Evolutionary conservation across 208 protist species (phyloP).

Genomic region (Wallacemonas sp.): DNA sequence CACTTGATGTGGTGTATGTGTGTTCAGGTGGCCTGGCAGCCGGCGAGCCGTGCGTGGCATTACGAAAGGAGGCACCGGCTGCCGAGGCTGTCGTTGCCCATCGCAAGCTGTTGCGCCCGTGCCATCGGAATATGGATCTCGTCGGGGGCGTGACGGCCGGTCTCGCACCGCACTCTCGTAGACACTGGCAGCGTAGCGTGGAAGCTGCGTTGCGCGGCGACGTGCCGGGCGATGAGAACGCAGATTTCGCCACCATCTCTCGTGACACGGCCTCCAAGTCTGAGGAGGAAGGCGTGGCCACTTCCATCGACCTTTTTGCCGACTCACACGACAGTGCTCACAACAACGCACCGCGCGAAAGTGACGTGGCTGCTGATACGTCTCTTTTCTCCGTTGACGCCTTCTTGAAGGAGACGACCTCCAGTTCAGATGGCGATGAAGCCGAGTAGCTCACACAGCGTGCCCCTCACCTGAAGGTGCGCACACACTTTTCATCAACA

Average conservation of each 20-base stretch:
- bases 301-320: conserved; percentile 15
- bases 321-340: background rate
- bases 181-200: conserved; percentile 38
- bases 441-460: too few species aligned
- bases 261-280: conserved; percentile 15
- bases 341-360: background rate
- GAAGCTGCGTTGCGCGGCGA: conserved; percentile 43
- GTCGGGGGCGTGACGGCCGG: conserved; percentile 49
- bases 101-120: conserved; percentile 45
- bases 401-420: conserved; percentile 5
- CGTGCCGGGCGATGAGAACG: background rate
- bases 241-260: too few species aligned
- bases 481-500: too few species aligned
- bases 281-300: conserved; percentile 7
- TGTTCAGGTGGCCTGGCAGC: background rate
- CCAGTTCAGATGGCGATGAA: background rate
- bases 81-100: conserved; percentile 35
- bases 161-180: conserved; percentile 46
- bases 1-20: conserved; percentile 1
- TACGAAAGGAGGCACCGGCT: conserved; percentile 7
- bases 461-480: too few species aligned
- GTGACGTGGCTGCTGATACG: background rate
- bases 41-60: background rate
- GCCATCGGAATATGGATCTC: conserved; percentile 39
- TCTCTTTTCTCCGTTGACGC: conserved; percentile 6